phyloP scores from a whole-genome alignment of 495 filamentous ascomycete species.

The Neurospora sp. region DNA sequence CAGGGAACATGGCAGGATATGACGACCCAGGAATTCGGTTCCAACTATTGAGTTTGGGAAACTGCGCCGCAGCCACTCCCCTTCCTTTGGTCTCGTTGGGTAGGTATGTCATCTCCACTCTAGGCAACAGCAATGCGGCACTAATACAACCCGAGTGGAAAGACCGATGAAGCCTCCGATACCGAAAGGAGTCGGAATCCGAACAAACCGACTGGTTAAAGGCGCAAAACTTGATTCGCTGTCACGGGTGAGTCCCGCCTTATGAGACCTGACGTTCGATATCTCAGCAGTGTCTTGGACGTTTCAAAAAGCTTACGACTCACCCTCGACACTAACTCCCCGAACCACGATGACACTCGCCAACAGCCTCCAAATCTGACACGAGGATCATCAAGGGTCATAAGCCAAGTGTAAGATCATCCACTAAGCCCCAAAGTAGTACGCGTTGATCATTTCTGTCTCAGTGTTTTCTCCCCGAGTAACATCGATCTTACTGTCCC shows the following conservation, averaged over 20 bases:
- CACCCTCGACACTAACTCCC: neutral
- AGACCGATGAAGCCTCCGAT: neutral
- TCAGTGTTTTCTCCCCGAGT: neutral
- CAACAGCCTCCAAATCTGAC: neutral
- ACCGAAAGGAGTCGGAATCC: neutral
- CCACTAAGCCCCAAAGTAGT: neutral
- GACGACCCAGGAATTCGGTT: neutral
- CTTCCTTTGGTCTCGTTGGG: neutral
- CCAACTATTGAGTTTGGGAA: neutral
- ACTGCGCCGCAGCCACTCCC: neutral
- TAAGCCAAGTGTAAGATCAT: neutral
- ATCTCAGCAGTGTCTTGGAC: neutral
- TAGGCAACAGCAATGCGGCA: neutral
- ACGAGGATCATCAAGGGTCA: neutral
- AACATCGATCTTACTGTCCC: neutral
- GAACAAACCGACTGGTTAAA: neutral
- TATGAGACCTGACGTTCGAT: neutral
- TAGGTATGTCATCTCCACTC: neutral
- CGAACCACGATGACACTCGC: neutral
- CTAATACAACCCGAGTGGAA: neutral
- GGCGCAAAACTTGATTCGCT: neutral
- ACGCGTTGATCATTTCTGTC: neutral
- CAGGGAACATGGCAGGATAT: neutral
- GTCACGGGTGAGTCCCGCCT: neutral
- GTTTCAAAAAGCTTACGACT: neutral